Evolutionary conservation across 371 early-diverging fungal species (phyloP).

Genomic region (Dichotomocladium elegans): DNA sequence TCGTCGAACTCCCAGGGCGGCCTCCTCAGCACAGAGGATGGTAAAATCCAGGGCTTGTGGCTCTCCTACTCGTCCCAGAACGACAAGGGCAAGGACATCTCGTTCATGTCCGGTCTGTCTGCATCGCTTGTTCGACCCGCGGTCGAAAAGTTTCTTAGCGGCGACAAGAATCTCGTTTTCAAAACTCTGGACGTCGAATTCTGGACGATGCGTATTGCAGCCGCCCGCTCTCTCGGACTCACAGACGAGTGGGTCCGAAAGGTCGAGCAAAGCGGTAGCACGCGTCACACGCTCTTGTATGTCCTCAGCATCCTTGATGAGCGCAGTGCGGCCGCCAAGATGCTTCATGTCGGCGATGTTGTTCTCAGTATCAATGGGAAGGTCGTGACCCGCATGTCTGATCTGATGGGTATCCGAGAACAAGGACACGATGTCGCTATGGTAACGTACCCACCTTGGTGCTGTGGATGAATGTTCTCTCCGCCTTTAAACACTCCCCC

Average conservation of each 20-base stretch:
- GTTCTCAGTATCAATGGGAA: conserved; percentile 75
- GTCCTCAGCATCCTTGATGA: conserved; percentile 59
- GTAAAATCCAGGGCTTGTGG: conserved; percentile 74
- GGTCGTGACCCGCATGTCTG: conserved; percentile 66
- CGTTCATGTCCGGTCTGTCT: conserved; percentile 62
- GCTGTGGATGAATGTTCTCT: neutral
- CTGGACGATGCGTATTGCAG: conserved; percentile 74
- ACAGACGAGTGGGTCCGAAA: conserved; percentile 72
- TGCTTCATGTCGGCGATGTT: conserved; percentile 79
- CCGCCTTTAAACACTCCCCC: conserved; percentile 17
- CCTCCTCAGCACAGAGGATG: conserved; percentile 64
- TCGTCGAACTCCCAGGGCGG: conserved; percentile 47
- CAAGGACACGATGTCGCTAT: conserved; percentile 31
- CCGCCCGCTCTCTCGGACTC: conserved; percentile 78
- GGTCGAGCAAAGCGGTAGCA: conserved; percentile 62
- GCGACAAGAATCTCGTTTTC: conserved; percentile 34
- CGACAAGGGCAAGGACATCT: conserved; percentile 57
- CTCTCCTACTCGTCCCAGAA: conserved; percentile 68
- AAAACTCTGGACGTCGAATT: conserved; percentile 70
- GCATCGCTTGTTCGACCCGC: conserved; percentile 33
- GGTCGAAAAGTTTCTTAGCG: conserved; percentile 29
- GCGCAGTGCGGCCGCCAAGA: conserved; percentile 50
- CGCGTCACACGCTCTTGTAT: conserved; percentile 66
- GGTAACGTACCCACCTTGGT: conserved; percentile 17
- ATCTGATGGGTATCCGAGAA: conserved; percentile 47